phyloP scores from a whole-genome alignment of 768 basidiomycete genomes.

The Dacryopinax spathularia region DNA sequence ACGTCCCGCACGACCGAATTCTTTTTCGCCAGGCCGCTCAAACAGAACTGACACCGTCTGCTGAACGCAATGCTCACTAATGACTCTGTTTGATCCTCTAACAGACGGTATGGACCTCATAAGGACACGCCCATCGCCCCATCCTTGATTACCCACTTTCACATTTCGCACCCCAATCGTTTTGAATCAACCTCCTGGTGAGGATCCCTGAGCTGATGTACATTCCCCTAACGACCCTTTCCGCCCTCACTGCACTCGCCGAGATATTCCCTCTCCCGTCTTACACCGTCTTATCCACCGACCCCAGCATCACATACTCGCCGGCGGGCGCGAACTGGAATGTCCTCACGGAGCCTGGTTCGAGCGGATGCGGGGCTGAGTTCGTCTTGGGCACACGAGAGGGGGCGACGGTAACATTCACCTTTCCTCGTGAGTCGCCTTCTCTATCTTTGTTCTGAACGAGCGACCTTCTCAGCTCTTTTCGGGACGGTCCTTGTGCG shows the following conservation, averaged over 20 bases:
- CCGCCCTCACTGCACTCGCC: neutral
- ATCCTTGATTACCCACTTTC: no score
- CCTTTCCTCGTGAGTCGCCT: neutral
- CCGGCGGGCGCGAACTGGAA: neutral
- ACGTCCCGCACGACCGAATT: no score
- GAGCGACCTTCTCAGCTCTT: no score
- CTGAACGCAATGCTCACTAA: no score
- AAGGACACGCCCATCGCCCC: no score
- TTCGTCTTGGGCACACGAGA: neutral
- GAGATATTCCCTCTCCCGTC: neutral
- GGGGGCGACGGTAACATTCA: neutral
- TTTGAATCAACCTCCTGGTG: no score
- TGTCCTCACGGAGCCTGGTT: neutral
- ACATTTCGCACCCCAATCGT: no score
- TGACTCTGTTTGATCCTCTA: no score
- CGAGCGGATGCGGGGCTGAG: neutral
- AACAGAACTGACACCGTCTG: no score
- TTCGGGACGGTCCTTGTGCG: neutral
- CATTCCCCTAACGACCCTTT: neutral
- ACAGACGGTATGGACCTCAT: no score
- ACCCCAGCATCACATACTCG: neutral
- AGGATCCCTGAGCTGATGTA: neutral
- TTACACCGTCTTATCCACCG: neutral
- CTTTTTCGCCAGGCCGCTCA: no score
- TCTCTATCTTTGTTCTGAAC: neutral